A percentile compares a stretch with the other conserved stretches of the same genome.
Conservation (phyloP, 768 basidiomycete genomes). For the Gelatoporia subvermispora region DNA sequence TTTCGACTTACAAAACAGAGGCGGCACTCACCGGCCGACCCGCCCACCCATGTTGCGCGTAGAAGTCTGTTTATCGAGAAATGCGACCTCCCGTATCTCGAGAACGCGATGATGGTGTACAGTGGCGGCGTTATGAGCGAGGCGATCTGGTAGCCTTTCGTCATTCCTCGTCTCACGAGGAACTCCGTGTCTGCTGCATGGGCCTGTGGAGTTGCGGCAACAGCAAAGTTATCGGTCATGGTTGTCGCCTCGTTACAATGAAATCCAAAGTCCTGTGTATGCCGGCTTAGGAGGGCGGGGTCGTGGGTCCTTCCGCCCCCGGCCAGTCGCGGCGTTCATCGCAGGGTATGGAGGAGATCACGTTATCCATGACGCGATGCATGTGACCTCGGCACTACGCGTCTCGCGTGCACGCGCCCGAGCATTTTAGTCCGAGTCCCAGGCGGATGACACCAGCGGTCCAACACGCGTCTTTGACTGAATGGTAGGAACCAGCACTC, state of each 20-base stretch:
- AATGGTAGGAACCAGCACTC: no score
- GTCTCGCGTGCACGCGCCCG: no score
- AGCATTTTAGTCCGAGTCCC: no score
- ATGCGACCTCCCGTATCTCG: constrained; percentile 48
- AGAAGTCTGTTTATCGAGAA: constrained; percentile 59
- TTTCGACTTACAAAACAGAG: neutral
- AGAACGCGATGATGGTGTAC: constrained; percentile 50
- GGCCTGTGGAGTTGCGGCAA: constrained; percentile 21
- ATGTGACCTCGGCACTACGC: no score
- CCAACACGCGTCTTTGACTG: no score
- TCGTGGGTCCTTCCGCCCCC: neutral
- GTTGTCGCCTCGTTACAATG: neutral
- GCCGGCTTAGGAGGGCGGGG: neutral
- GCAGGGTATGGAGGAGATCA: no score
- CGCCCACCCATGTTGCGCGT: constrained; percentile 71
- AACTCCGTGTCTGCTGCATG: constrained; percentile 58
- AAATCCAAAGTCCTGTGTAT: no score
- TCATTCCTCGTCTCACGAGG: constrained; percentile 62
- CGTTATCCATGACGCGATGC: no score
- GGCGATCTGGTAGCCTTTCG: constrained; percentile 60
- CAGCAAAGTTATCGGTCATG: constrained; percentile 20
- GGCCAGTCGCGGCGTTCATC: no score
- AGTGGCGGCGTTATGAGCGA: constrained; percentile 60
- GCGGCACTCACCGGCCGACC: constrained; percentile 44
- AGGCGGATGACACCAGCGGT: no score